phyloP scores from a whole-genome alignment of 192 early-diverging fungal genomes.

The Umbelopsis sp. region DNA sequence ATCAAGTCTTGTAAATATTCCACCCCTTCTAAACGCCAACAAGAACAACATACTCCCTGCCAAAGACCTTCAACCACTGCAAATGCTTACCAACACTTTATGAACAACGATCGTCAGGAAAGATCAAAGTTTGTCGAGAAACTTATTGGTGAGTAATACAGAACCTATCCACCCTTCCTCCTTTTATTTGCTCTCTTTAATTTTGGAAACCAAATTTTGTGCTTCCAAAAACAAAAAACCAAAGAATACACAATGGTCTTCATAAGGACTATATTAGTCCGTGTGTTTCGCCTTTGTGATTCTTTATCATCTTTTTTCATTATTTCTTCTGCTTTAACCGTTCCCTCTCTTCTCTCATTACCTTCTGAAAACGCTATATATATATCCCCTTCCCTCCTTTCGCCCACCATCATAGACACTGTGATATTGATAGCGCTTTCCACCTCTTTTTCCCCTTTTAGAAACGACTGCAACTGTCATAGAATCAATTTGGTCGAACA shows the following conservation, averaged over 20 bases:
- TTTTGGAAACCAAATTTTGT: too few species aligned
- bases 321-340: too few species aligned
- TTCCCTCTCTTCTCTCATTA: too few species aligned
- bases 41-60: constrained; percentile 1
- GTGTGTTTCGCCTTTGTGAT: too few species aligned
- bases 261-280: too few species aligned
- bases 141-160: constrained; percentile 15
- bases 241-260: too few species aligned
- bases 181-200: too few species aligned
- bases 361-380: too few species aligned
- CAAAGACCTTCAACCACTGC: constrained; percentile 7
- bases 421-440: not conserved
- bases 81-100: constrained; percentile 12
- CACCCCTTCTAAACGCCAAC: constrained; percentile 10
- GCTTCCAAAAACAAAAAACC: too few species aligned
- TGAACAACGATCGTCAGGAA: constrained; percentile 21
- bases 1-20: constrained; percentile 22
- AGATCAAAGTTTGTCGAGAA: constrained; percentile 21
- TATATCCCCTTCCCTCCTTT: too few species aligned
- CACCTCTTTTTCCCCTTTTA: constrained; percentile 20
- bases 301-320: too few species aligned
- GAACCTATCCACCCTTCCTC: not conserved
- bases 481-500: constrained; percentile 56
- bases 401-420: too few species aligned
- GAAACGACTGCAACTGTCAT: constrained; percentile 68